Evolutionary conservation across 2,329 filamentous ascomycete species (phyloP), one percentile per base, ranked within the genome.

Genomic region (Botryotinia calthae): DNA sequence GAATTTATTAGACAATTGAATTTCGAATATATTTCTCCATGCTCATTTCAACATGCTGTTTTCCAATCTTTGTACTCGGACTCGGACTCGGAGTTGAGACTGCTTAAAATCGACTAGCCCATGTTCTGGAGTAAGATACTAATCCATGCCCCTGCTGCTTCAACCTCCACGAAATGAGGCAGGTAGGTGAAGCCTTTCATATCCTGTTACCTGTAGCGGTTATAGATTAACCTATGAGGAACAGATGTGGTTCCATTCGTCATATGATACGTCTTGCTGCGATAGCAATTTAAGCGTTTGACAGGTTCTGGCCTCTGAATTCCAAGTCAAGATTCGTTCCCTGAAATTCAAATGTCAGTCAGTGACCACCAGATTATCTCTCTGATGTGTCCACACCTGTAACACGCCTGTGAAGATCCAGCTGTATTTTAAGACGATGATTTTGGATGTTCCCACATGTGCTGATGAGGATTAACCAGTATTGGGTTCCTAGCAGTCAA

Each of bases 91-190:
- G 51, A 56, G 6, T 42, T 68, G n/a, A 56, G 48, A 68, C 34
- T 56, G 65, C 51, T 56, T 28, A 31, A 5, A 68, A 42, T 44
- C 8, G 48, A 56, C 48, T 22, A 42, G 65, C 37, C 48, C 37
- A 56, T 67, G n/a, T 67, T 42, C 48, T 56, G 18, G 28, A 44
- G 40, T 4, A 40, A 42, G 37, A 63, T 44, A 28, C n/a, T 40
- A 37, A 68, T 56, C n/a, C 37, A 25, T 56, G 34, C 2, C n/a
- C 65, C 37, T 68, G 65, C 6, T 8, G 42, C 54, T 56, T 44
- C 37, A 44, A 68, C 48, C 48, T 68, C 48, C 40, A 56, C 48
- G 65, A 68, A 68, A 68, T 68, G 65, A 68, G 65, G 44, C 20
- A 31, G 34, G 37, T n/a, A n/a, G n/a, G n/a, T 56, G n/a, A 68